phyloP scores from a whole-genome alignment of 1,284 basidiomycete species.

The Fomitopsis palustris region DNA sequence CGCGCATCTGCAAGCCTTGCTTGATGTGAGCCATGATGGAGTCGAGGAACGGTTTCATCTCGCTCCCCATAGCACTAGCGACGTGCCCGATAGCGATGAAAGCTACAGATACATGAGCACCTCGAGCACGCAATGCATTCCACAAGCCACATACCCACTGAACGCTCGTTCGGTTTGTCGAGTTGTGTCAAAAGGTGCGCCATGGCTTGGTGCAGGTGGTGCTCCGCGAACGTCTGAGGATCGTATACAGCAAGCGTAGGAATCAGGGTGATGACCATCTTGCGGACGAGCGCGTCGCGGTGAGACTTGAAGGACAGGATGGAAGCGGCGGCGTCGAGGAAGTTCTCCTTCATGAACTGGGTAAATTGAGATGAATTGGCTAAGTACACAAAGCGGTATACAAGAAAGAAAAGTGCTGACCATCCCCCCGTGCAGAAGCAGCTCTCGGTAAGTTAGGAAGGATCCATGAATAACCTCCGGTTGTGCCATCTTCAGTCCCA shows the following conservation, averaged over 20 bases:
- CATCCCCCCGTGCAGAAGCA: conserved; percentile 92
- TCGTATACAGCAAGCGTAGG: conserved; percentile 95
- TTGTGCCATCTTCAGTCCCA: conserved; percentile 78
- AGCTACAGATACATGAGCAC: conserved; percentile 48
- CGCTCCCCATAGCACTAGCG: conserved; percentile 86
- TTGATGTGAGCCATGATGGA: conserved; percentile 91
- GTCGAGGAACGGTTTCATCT: conserved; percentile 96
- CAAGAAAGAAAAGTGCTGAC: conserved; percentile 37
- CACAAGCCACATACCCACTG: conserved; percentile 58
- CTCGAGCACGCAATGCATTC: too few species aligned
- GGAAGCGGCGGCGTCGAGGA: conserved; percentile 86
- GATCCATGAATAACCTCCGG: conserved; percentile 93
- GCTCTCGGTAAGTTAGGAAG: conserved; percentile 87
- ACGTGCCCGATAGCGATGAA: conserved; percentile 98
- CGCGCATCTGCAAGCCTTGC: conserved; percentile 79
- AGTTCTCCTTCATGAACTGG: conserved; percentile 93
- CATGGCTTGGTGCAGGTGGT: conserved; percentile 91
- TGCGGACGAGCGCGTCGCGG: conserved; percentile 82
- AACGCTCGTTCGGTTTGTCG: conserved; percentile 86
- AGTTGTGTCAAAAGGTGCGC: conserved; percentile 85
- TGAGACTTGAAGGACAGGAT: conserved; percentile 89
- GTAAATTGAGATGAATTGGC: neutral
- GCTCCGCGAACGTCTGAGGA: conserved; percentile 85
- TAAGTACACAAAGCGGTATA: neutral
- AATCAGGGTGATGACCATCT: conserved; percentile 92